Conservation (phyloP, 768 basidiomycete species). For the Nidularia pulvinata region DNA sequence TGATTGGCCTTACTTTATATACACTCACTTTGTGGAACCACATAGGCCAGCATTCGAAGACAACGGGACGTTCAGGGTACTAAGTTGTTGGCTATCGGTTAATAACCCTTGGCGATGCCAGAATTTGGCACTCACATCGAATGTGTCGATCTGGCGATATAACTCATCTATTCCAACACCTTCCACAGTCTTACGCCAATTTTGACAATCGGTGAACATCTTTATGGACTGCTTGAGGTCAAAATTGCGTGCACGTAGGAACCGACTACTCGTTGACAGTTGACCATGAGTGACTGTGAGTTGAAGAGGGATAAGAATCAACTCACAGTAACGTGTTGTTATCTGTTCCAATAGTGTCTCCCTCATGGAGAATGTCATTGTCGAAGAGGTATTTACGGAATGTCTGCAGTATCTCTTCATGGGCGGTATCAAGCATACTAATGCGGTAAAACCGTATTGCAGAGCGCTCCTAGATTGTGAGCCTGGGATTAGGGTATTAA, state of each 20-base stretch:
- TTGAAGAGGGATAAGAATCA: not conserved
- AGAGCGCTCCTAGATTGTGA: no score
- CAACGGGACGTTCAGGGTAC: slow-evolving; percentile 69
- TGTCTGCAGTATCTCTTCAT: slow-evolving; percentile 35
- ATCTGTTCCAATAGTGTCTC: slow-evolving; percentile 62
- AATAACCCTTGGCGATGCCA: not conserved
- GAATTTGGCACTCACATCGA: slow-evolving; percentile 49
- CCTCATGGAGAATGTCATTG: slow-evolving; percentile 57
- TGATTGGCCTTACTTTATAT: no score
- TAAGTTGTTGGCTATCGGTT: slow-evolving; percentile 16
- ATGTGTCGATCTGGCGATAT: slow-evolving; percentile 63
- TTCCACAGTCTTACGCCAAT: slow-evolving; percentile 66
- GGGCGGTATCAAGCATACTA: slow-evolving; percentile 6
- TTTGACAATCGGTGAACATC: slow-evolving; percentile 68
- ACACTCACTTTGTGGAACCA: slow-evolving; percentile 71
- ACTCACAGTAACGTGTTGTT: slow-evolving; percentile 58
- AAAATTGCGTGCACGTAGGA: slow-evolving; percentile 72
- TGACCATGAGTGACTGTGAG: not conserved
- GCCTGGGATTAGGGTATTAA: no score
- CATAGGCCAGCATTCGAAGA: slow-evolving; percentile 79
- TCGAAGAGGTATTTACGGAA: slow-evolving; percentile 53
- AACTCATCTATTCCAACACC: slow-evolving; percentile 68
- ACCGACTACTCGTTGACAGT: slow-evolving; percentile 48
- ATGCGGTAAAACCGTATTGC: not conserved
- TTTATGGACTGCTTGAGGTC: slow-evolving; percentile 55